A percentile compares a stretch with the other conserved stretches of the same genome.
Conservation (phyloP, 2,329 filamentous ascomycete species). For the Geosmithia morbida region DNA sequence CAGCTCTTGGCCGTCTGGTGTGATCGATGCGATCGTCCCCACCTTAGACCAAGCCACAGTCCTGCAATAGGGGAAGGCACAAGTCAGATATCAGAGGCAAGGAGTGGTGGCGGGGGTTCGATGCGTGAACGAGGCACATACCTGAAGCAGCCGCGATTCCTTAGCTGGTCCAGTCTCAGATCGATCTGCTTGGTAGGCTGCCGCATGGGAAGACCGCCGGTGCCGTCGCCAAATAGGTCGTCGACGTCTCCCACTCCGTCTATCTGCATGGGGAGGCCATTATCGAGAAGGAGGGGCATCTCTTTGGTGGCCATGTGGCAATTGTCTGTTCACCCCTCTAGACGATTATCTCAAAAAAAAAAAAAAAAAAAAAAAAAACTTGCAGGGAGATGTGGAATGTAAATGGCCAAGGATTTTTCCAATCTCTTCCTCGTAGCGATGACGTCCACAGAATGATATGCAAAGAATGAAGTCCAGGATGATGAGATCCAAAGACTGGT, state of each 20-base stretch:
- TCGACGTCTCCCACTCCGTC: slow-evolving; percentile 52
- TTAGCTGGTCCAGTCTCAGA: slow-evolving; percentile 63
- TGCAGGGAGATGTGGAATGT: too few relatives aligned
- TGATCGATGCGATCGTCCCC: slow-evolving; percentile 74
- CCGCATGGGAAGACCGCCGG: slow-evolving; percentile 35
- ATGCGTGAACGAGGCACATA: slow-evolving; percentile 34
- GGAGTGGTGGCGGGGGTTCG: neutral
- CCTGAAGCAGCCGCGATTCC: slow-evolving; percentile 67
- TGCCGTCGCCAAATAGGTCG: slow-evolving; percentile 63
- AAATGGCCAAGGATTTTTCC: too few relatives aligned
- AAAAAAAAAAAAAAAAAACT: too few relatives aligned
- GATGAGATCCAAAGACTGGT: too few relatives aligned
- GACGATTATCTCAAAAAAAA: too few relatives aligned
- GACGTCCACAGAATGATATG: too few relatives aligned
- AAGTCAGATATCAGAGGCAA: slow-evolving; percentile 2
- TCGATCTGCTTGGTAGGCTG: slow-evolving; percentile 45
- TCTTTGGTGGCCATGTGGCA: slow-evolving; percentile 5
- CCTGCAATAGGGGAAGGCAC: slow-evolving; percentile 29
- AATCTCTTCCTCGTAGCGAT: too few relatives aligned
- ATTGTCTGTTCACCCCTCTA: neutral
- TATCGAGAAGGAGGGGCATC: slow-evolving; percentile 28
- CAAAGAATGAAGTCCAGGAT: too few relatives aligned
- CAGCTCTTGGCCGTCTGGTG: slow-evolving; percentile 53
- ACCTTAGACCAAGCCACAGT: slow-evolving; percentile 77
- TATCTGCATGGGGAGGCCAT: slow-evolving; percentile 32